Conservation (phyloP, 768 basidiomycete species). For the Suillus decipiens region DNA sequence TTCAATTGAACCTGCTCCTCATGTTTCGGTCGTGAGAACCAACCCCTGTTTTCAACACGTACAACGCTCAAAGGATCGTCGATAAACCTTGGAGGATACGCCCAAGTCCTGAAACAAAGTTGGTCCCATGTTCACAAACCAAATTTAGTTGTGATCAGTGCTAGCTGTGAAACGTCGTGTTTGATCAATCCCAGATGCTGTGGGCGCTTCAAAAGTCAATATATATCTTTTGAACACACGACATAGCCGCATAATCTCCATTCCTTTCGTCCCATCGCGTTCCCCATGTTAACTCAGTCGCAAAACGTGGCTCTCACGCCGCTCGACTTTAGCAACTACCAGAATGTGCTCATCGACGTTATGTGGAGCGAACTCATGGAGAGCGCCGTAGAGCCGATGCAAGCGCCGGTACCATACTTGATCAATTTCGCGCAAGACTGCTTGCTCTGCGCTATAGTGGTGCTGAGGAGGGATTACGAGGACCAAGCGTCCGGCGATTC, state of each 20-base stretch:
- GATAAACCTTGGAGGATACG: background rate
- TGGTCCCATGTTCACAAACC: too few relatives aligned
- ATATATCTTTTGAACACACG: background rate
- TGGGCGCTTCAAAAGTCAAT: background rate
- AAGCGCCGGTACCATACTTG: conserved; percentile 25
- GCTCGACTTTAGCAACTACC: background rate
- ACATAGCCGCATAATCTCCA: background rate
- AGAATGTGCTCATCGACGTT: background rate
- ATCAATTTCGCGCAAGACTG: conserved; percentile 31
- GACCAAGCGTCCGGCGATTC: background rate
- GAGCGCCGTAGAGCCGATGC: conserved; percentile 30
- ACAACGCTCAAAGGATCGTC: background rate
- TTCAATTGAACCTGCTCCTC: background rate
- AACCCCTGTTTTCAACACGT: background rate
- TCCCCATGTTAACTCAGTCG: background rate
- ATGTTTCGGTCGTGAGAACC: background rate
- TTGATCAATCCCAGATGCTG: background rate
- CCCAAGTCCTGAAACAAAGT: background rate
- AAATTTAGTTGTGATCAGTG: background rate
- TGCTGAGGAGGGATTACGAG: background rate
- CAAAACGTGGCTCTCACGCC: background rate
- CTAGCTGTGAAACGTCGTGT: background rate
- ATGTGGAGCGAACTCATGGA: conserved; percentile 27
- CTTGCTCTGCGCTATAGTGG: conserved; percentile 29
- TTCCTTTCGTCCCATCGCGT: too few relatives aligned